Evolutionary conservation across 768 basidiomycete species (phyloP), one percentile per base, ranked within the genome.

Genomic region (Tulasnella sp.): DNA sequence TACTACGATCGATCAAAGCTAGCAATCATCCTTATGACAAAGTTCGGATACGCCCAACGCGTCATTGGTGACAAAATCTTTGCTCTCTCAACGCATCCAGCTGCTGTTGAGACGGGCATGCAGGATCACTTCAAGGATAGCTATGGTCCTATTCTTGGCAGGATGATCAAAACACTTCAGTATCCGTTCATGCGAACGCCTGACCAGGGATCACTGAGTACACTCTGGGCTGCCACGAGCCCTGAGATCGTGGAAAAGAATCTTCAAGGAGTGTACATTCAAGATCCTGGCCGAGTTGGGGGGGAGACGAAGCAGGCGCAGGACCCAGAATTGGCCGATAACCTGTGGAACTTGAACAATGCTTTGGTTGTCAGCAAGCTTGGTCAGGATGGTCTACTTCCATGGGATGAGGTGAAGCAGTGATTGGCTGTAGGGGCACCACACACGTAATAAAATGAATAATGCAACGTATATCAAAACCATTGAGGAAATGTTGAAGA

Each of bases 1-100:
- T 63, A 69, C 16, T 67, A 68, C 57, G 67, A 64, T 4, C 66
- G 69, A 45, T 64, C 67, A 15, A 69, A 70, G 57, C 64, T 70
- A 47, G 68, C 68, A 19, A 65, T 66, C 61, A 64, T 70, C 50
- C 60, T 70, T 19, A 69, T 66, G 58, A 58, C 61, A 47, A 69
- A 64, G 54, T 37, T 57, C 39, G 62, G 65, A 41, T 60, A 63
- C 55, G 63, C 64, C 37, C 63, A 64, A 57, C 59, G 61, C 57
- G 58, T 59, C 35, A 62, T 62, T 53, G 52, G 53, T 9, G 63
- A 63, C 45, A 60, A 64, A 52, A 56, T 65, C 27, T 63, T 59
- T 39, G 57, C 59, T 19, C 50, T 61, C 37, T 55, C 62, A 12
- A 62, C 62, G 13, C 64, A 65, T 54, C 64, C 64, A 4, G 64